A percentile compares a stretch with the other conserved stretches of the same genome.
phyloP scores from a whole-genome alignment of 495 filamentous ascomycete genomes.

The Copromyces sp. region DNA sequence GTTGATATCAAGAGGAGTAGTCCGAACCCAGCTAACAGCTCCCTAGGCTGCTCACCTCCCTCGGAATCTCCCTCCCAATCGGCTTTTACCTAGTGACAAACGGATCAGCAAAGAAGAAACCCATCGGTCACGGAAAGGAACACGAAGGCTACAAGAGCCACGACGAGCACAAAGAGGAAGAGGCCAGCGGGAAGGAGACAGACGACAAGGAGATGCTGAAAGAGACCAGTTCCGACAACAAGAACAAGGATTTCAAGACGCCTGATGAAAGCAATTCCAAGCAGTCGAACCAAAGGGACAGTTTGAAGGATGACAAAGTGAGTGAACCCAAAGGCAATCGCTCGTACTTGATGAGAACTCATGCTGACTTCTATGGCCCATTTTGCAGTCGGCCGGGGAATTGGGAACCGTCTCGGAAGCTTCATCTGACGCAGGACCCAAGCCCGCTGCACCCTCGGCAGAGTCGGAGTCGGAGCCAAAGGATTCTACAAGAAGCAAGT shows the following conservation, averaged over 20 bases:
- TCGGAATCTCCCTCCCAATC: slow-evolving; percentile 9
- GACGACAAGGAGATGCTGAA: neutral
- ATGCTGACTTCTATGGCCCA: neutral
- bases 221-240: neutral
- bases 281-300: neutral
- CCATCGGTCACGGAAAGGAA: neutral
- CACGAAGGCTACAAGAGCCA: neutral
- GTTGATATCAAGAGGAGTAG: neutral
- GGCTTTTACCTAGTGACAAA: slow-evolving; percentile 1
- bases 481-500: neutral
- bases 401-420: neutral
- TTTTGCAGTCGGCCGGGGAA: neutral
- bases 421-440: neutral
- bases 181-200: slow-evolving; percentile 24
- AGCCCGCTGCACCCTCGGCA: neutral
- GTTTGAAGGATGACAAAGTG: neutral
- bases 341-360: neutral
- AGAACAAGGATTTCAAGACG: neutral
- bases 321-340: neutral
- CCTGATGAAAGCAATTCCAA: neutral
- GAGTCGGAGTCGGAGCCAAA: neutral
- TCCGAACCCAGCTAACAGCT: neutral
- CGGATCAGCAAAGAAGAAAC: neutral
- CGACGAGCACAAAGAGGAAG: neutral
- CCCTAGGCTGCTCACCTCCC: slow-evolving; percentile 11